Conservation (phyloP, 768 basidiomycete genomes). For the Auricularia auricula-judae region DNA sequence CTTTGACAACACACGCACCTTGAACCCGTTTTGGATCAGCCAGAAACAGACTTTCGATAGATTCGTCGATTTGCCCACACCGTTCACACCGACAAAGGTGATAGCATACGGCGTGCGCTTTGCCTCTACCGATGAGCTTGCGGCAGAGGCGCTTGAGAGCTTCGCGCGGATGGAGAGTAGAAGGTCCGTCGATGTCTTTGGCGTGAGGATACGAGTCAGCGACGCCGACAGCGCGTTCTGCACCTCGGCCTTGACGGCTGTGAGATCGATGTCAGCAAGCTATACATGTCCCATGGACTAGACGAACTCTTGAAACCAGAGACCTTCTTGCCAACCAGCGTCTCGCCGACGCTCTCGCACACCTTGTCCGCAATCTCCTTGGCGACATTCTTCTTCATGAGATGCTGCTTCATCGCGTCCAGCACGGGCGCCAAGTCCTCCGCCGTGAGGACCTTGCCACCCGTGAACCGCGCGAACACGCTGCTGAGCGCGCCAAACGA, state of each 20-base stretch:
- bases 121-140: constrained; percentile 43
- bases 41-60: constrained; percentile 98
- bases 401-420: constrained; percentile 91
- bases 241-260: constrained; percentile 79
- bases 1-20: constrained; percentile 65
- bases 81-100: constrained; percentile 96
- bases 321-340: constrained; percentile 81
- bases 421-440: constrained; percentile 80
- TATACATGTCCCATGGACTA: constrained; percentile 2
- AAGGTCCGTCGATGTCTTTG: constrained; percentile 95
- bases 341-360: constrained; percentile 87
- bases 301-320: constrained; percentile 78
- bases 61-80: constrained; percentile 98
- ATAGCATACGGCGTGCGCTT: constrained; percentile 76
- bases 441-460: constrained; percentile 71
- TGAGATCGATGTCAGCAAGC: constrained; percentile 3
- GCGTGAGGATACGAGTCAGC: constrained; percentile 87
- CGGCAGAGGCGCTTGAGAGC: constrained; percentile 58
- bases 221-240: constrained; percentile 72
- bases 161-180: constrained; percentile 88
- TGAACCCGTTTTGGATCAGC: constrained; percentile 89
- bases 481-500: constrained; percentile 60
- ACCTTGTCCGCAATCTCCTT: constrained; percentile 91
- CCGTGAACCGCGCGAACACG: constrained; percentile 77
- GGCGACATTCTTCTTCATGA: constrained; percentile 98